Conservation (phyloP, 2,329 filamentous ascomycete species). For the Lecanicillium sp. region DNA sequence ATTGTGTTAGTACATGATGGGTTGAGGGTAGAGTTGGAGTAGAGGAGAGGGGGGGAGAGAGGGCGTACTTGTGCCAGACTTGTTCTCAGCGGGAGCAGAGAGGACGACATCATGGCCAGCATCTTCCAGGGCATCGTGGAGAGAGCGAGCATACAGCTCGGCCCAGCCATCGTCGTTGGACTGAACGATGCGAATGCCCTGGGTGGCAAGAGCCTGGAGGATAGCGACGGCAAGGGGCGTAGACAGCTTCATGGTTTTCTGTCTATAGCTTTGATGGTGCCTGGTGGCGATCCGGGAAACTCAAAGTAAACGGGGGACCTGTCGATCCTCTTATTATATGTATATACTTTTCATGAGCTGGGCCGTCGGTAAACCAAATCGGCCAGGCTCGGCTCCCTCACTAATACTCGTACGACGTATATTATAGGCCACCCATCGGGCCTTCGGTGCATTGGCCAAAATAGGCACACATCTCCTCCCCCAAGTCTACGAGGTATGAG, state of each 20-base stretch:
- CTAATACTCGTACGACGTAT: no score
- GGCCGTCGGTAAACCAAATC: no score
- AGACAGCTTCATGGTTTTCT: slow-evolving; percentile 2
- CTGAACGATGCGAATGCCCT: slow-evolving; percentile 47
- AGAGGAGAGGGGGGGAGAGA: not conserved
- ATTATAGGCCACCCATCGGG: no score
- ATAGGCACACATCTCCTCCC: no score
- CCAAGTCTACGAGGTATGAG: no score
- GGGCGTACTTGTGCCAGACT: slow-evolving; percentile 49
- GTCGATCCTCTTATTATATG: no score
- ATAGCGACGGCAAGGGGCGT: not conserved
- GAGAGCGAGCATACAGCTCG: slow-evolving; percentile 54
- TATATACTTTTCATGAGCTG: no score
- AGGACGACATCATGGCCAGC: slow-evolving; percentile 55
- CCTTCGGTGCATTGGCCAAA: no score
- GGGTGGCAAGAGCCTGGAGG: slow-evolving; percentile 16
- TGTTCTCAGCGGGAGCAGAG: slow-evolving; percentile 57
- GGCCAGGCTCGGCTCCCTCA: no score
- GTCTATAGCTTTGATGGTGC: slow-evolving; percentile 1
- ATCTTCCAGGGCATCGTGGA: slow-evolving; percentile 46
- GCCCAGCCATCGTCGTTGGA: slow-evolving; percentile 70
- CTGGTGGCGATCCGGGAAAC: no score
- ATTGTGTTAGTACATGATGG: not conserved
- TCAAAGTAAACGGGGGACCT: no score
- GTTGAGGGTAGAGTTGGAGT: not conserved